A percentile compares a stretch with the other conserved stretches of the same genome.
These are phyloP conservation scores for Hordeum pubiflorum DNA, from an alignment of 202 grass and related monocot genomes.

Conservation along the genomic window DNA sequence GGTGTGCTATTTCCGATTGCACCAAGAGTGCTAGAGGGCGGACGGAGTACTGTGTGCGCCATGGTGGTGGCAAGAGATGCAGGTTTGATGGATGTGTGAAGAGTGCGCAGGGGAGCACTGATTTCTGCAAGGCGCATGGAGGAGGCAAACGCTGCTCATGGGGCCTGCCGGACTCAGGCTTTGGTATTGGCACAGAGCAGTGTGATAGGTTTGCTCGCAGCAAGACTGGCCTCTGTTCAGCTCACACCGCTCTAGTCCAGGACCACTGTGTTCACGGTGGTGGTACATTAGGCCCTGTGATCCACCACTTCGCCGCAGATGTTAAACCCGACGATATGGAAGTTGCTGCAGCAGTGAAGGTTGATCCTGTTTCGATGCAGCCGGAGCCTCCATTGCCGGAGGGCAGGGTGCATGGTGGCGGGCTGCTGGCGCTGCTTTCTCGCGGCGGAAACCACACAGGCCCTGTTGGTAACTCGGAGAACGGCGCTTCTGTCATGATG, in stretches of 20 bases:
- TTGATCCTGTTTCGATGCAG: constrained; percentile 19
- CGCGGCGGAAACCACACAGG: constrained; percentile 10
- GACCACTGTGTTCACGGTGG: constrained; percentile 83
- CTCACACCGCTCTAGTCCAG: constrained; percentile 55
- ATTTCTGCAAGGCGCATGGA: constrained; percentile 90
- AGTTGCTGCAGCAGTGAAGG: constrained; percentile 8
- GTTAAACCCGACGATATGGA: constrained; percentile 30
- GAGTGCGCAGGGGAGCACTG: constrained; percentile 83
- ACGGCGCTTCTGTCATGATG: constrained; percentile 16
- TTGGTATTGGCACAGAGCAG: constrained; percentile 16
- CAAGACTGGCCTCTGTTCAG: constrained; percentile 57
- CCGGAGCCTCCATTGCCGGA: constrained; percentile 31
- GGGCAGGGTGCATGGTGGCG: constrained; percentile 80
- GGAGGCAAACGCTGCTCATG: constrained; percentile 69
- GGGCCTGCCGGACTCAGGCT: constrained; percentile 28
- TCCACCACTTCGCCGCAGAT: background rate
- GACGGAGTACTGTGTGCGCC: constrained; percentile 76
- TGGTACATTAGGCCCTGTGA: constrained; percentile 39
- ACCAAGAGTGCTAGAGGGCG: constrained; percentile 84
- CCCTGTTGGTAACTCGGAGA: background rate
- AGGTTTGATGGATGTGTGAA: constrained; percentile 53
- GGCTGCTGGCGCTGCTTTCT: constrained; percentile 58
- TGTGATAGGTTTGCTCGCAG: constrained; percentile 64
- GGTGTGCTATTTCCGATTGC: constrained; percentile 58
- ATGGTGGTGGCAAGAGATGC: constrained; percentile 89